A percentile compares a stretch with the other conserved stretches of the same genome.
Evolutionary conservation across 83 land plant species (phyloP).

Genomic region (Picea abies): DNA sequence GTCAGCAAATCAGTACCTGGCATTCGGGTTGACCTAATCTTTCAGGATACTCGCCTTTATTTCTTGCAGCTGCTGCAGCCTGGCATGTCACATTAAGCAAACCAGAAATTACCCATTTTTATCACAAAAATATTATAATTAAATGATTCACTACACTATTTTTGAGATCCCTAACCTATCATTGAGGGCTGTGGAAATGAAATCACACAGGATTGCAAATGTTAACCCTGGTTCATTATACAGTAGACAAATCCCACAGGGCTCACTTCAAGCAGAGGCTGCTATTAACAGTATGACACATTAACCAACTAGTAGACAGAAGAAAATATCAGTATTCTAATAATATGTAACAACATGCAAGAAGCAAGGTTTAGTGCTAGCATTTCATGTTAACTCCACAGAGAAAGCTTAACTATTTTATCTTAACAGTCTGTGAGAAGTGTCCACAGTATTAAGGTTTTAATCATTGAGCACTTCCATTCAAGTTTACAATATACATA

Average conservation of each 20-base stretch:
- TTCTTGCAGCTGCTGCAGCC: slow-evolving; percentile 66
- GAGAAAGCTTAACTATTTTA: not conserved
- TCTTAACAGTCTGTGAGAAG: not conserved
- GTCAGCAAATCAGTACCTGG: slow-evolving; percentile 38
- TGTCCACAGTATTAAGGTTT: not conserved
- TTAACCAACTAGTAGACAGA: no score
- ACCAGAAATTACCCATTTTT: not conserved
- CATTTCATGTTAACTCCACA: no score
- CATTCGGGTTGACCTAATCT: slow-evolving; percentile 81
- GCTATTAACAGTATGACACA: no score
- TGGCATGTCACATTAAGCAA: slow-evolving; percentile 17
- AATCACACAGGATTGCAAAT: not conserved
- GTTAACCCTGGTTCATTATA: not conserved
- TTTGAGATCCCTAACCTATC: not conserved
- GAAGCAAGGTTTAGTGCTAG: no score
- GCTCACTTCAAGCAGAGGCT: not conserved
- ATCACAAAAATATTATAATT: not conserved
- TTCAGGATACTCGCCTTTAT: slow-evolving; percentile 75
- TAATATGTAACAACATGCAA: no score
- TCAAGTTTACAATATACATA: not conserved
- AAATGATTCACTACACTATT: not conserved
- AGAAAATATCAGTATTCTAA: no score
- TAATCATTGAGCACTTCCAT: not conserved
- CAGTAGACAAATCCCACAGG: not conserved
- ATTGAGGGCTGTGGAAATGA: not conserved